A percentile compares a stretch with the other conserved stretches of the same genome.
These are phyloP conservation scores for Pythium biforme DNA, from an alignment of 352 stramenopile genomes.

Conservation along the genomic window DNA sequence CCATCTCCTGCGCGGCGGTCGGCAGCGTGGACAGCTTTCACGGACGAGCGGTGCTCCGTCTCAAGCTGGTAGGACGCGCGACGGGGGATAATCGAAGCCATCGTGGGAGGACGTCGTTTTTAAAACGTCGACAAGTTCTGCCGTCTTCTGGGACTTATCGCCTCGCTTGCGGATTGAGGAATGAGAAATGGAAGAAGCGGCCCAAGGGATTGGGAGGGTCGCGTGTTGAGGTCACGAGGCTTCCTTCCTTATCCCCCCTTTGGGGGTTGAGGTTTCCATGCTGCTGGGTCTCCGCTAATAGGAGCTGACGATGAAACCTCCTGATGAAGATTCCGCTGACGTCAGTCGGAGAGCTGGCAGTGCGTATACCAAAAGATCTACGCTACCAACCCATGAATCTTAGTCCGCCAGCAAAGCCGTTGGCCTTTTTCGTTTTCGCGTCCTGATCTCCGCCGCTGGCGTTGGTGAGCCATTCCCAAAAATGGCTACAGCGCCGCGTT, in stretches of 20 bases:
- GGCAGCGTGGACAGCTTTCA: background rate
- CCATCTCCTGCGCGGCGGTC: no score
- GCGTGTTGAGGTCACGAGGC: background rate
- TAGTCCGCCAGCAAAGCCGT: background rate
- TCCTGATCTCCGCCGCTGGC: background rate
- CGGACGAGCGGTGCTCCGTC: background rate
- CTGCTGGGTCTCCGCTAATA: background rate
- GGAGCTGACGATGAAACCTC: background rate
- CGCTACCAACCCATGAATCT: no score
- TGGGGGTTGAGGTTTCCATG: no score
- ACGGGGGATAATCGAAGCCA: slow-evolving; percentile 13
- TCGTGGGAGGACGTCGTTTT: slow-evolving; percentile 6
- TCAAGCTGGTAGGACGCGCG: slow-evolving; percentile 17
- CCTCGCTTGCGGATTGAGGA: background rate
- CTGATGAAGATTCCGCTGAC: background rate
- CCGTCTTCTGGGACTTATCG: slow-evolving; percentile 4
- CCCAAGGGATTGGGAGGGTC: background rate
- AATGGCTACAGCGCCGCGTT: background rate
- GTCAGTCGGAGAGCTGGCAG: background rate
- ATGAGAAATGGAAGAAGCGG: background rate
- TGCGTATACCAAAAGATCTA: no score
- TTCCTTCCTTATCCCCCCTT: background rate
- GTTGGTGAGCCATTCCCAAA: no score
- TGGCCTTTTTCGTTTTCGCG: background rate
- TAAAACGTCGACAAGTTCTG: background rate